Evolutionary conservation across 176 grass and related monocot genomes (phyloP).

Genomic region (Ananas comosus): DNA sequence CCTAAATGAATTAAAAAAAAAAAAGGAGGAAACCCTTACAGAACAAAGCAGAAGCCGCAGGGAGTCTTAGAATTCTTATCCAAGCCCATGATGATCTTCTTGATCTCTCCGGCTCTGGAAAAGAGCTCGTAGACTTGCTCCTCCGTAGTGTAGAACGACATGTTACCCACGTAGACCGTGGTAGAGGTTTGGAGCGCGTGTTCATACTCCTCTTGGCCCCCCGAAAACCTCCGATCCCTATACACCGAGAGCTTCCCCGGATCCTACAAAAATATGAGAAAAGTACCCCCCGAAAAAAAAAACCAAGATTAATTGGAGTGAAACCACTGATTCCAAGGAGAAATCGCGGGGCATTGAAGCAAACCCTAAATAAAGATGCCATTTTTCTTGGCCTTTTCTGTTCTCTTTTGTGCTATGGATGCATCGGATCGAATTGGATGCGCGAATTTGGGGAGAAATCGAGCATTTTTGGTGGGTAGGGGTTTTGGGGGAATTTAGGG

Average conservation of each 20-base stretch:
- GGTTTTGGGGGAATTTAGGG: no score
- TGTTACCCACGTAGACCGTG: slow-evolving; percentile 87
- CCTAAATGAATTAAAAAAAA: no score
- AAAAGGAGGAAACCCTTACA: slow-evolving; percentile 25
- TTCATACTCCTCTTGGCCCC: slow-evolving; percentile 92
- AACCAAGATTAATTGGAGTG: neutral
- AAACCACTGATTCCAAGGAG: slow-evolving; percentile 4
- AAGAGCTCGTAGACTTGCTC: slow-evolving; percentile 96
- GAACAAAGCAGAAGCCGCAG: slow-evolving; percentile 89
- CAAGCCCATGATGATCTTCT: slow-evolving; percentile 98
- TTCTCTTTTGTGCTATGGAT: neutral
- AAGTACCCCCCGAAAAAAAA: neutral
- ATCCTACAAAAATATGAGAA: slow-evolving; percentile 35
- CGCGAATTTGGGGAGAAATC: no score
- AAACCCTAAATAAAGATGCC: slow-evolving; percentile 85
- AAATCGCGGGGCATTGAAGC: neutral
- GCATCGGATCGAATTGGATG: neutral
- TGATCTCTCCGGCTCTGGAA: slow-evolving; percentile 85
- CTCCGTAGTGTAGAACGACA: slow-evolving; percentile 99
- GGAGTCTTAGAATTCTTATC: slow-evolving; percentile 94
- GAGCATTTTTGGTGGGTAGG: no score
- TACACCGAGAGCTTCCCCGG: slow-evolving; percentile 79
- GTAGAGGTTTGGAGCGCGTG: slow-evolving; percentile 52
- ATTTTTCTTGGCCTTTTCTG: slow-evolving; percentile 14
- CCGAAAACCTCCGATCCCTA: slow-evolving; percentile 75